Conservation (phyloP, 2,329 filamentous ascomycete species). For the Diplodia sapinea region DNA sequence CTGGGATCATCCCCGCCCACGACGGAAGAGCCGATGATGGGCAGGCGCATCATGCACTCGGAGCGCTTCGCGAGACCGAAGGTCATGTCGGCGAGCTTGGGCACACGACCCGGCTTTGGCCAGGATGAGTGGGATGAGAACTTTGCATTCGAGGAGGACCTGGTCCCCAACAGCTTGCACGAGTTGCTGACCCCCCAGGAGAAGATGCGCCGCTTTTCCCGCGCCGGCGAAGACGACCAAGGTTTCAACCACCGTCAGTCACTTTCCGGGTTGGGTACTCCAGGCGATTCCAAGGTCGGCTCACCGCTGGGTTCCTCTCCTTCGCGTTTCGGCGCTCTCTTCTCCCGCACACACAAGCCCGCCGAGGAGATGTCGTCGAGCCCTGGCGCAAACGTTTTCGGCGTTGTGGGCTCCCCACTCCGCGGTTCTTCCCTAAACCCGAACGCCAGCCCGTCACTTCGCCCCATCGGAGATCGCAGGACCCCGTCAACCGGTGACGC, state of each 20-base stretch:
- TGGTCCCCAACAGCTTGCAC: slow-evolving; percentile 73
- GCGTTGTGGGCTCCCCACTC: slow-evolving; percentile 69
- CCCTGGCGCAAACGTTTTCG: slow-evolving; percentile 55
- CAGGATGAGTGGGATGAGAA: slow-evolving; percentile 65
- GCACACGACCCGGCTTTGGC: slow-evolving; percentile 52
- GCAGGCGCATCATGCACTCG: slow-evolving; percentile 67
- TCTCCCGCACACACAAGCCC: slow-evolving; percentile 58
- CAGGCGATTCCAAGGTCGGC: slow-evolving; percentile 52
- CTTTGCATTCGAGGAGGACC: slow-evolving; percentile 87
- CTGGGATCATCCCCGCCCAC: slow-evolving; percentile 61
- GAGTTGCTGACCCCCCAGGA: slow-evolving; percentile 68
- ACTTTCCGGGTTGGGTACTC: slow-evolving; percentile 56
- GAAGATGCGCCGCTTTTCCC: slow-evolving; percentile 64
- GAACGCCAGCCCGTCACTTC: slow-evolving; percentile 57
- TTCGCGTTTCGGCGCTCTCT: slow-evolving; percentile 66
- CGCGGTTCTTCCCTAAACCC: slow-evolving; percentile 64
- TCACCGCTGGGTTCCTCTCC: slow-evolving; percentile 65
- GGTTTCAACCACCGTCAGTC: slow-evolving; percentile 53
- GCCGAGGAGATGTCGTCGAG: slow-evolving; percentile 50
- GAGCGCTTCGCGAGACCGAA: slow-evolving; percentile 66
- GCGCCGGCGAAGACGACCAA: slow-evolving; percentile 60
- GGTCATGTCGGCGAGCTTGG: slow-evolving; percentile 66
- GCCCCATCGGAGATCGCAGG: slow-evolving; percentile 53
- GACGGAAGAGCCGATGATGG: slow-evolving; percentile 69
- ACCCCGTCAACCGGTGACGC: slow-evolving; percentile 56